Base-by-base conservation (phyloP, 2,329 filamentous ascomycete species). In the Pyrenophora seminiperda region DNA sequence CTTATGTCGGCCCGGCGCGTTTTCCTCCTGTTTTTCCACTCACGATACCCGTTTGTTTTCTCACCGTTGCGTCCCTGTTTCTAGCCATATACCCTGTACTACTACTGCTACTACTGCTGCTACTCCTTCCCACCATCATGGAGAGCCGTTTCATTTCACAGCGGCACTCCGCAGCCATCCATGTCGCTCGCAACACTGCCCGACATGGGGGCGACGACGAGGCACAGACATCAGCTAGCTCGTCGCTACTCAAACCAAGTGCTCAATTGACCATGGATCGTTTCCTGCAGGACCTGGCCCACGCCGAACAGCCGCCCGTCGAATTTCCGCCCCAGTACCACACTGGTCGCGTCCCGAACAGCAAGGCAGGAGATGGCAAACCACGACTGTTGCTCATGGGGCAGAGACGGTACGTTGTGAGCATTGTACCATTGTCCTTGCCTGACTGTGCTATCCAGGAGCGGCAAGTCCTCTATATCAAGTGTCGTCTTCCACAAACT, bases 401-500 rank as follows among this genome's bases (percentile, higher is more conserved):
- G 3, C 90, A 97, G 75, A 85, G 92, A 78, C 87, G 93, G 94
- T 96, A 78, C 47, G 54, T n/a, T 18, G 11, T 7, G 14, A 13
- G 13, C 22, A 43, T 6, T 7, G 9, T 5, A 7, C 19, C 10
- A 13, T 43, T 7, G 20, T 17, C 34, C 14, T 19, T 17, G 34
- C 52, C 59, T 68, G 45, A 66, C 51, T 22, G 27, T 51, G 58
- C 45, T 31, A 13, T 27, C 22, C 61, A 99, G 94, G 77, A 97
- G 92, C 70, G 94, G 94, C 53, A 99, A 99, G 73, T 97, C 94
- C 0, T 99, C 94, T 5, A 97, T 99, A 70, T 94, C 92, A 19
- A 97, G 91, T 68, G 95, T 99, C 39, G 93, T 99, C n/a, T 97
- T 99, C 68, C 92, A 97, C 75, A 99, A 99, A 73, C 86, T 97